Evolutionary conservation across 805 yeast species (phyloP).

Genomic region (Zygotorulaspora danielsina): DNA sequence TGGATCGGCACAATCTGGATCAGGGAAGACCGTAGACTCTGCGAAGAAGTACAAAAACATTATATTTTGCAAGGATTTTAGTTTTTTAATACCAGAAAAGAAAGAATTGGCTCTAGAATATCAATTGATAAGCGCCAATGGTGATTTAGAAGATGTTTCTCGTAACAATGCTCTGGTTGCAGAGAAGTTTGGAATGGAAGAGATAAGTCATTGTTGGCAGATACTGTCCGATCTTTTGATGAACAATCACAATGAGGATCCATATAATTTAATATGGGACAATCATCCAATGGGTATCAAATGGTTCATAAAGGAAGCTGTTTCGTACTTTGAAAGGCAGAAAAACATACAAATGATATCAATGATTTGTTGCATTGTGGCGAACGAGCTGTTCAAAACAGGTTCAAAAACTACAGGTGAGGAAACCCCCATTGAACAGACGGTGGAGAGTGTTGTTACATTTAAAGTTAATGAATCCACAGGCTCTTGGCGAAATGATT

Average conservation of each 20-base stretch:
- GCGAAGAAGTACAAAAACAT: conserved; percentile 43
- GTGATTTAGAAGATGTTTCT: conserved; percentile 56
- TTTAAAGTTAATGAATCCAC: conserved; percentile 14
- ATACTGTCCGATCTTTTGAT: conserved; percentile 43
- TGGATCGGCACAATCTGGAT: conserved; percentile 26
- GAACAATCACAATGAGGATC: conserved; percentile 25
- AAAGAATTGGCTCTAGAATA: conserved; percentile 66
- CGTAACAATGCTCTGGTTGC: conserved; percentile 70
- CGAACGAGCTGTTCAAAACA: conserved; percentile 24
- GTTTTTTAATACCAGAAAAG: conserved; percentile 69
- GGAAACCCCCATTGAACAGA: conserved; percentile 2
- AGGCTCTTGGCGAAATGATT: conserved; percentile 13
- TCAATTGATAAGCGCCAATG: conserved; percentile 53
- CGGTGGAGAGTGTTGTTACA: conserved; percentile 22
- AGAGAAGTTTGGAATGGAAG: conserved; percentile 51
- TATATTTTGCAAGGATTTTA: conserved; percentile 62
- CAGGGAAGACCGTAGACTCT: conserved; percentile 27
- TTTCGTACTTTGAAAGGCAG: conserved; percentile 56
- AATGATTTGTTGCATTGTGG: conserved; percentile 71
- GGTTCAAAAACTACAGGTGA: neutral
- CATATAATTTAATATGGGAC: conserved; percentile 64
- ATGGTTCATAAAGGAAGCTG: conserved; percentile 59
- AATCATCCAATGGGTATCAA: conserved; percentile 69
- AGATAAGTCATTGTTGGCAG: conserved; percentile 73
- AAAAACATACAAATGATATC: conserved; percentile 87